Evolutionary conservation across 768 basidiomycete species (phyloP).

Genomic region (Kwoniella dendrophila): DNA sequence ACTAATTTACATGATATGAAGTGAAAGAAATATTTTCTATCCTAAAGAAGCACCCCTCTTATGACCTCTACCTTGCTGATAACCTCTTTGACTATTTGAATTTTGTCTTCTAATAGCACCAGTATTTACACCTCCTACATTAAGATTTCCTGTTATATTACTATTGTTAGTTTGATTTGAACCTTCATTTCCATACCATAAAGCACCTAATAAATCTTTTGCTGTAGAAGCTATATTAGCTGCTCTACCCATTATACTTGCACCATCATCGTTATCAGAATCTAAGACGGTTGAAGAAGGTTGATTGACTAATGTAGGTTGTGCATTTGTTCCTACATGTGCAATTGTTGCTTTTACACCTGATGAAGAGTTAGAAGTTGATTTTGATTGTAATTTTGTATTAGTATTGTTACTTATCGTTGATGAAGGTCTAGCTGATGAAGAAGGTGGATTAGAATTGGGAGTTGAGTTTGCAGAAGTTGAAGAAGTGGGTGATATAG

Average conservation of each 20-base stretch:
- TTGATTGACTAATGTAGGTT: constrained; percentile 30
- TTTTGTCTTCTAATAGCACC: neutral
- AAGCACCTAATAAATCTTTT: constrained; percentile 70
- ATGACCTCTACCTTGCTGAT: constrained; percentile 15
- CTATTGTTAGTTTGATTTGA: neutral
- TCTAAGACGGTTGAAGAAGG: constrained; percentile 4
- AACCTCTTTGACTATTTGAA: too few relatives aligned
- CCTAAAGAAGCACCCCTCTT: constrained; percentile 19
- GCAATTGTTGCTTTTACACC: constrained; percentile 39
- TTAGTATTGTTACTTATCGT: too few relatives aligned
- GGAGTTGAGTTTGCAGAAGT: neutral
- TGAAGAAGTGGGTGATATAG: constrained; percentile 17
- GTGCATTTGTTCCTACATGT: constrained; percentile 39
- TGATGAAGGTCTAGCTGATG: neutral
- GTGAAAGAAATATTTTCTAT: neutral
- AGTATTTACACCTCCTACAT: neutral
- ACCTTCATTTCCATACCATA: constrained; percentile 59
- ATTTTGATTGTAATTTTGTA: too few relatives aligned
- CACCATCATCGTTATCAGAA: constrained; percentile 44
- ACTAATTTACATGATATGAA: neutral
- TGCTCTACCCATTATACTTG: constrained; percentile 65
- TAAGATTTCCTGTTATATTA: neutral
- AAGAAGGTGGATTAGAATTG: constrained; percentile 9
- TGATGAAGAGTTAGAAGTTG: neutral
- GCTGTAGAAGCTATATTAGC: constrained; percentile 80